Base-by-base conservation (phyloP, 345 rosid genomes). In the Kernera saxatilis region DNA sequence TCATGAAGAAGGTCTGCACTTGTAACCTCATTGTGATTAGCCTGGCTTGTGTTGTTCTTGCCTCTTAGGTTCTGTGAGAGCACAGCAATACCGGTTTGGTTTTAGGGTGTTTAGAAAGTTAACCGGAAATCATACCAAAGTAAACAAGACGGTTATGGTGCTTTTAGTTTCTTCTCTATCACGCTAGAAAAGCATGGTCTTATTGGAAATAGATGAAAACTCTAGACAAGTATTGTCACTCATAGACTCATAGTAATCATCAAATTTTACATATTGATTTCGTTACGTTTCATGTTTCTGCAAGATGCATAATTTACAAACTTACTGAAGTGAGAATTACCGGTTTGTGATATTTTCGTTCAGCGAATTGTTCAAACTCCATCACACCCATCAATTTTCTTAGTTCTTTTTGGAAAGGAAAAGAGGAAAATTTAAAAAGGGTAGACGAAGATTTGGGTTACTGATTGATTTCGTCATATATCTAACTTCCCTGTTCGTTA, bases 401-500 rank as follows among this genome's bases (percentile, higher is more conserved):
- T 18, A 13, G 15, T 23, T 35, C 12, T 45, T 45, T 41, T 32
- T 5, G 8, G 48, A 39, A 41, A 52, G n/a, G n/a, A n/a, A 0
- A 10, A 53, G 22, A n/a, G 3, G 2, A 8, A 23, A 25, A 6
- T 0, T 32, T 15, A 0, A 0, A 6, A 52, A 53, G n/a, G n/a
- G n/a, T n/a, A 27, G 26, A 39, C 27, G 40, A 27, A 5, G 1
- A 51, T 26, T 58, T 27, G 22, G 21, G 13, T 39, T 21, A 27
- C 35, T 72, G 40, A 43, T 35, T 72, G 59, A 41, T 57, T n/a
- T 49, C 53, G 17, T 74, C 62, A 58, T 21, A 29, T 48, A 67
- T 21, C 72, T 67, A 67, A 58, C 45, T 67, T 66, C 50, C 9
- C 54, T 67, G 73, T 67, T 58, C 17, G 43, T 19, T 55, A 55